These are phyloP conservation scores for Zostera marina DNA, from an alignment of 116 monocot species.

Conservation along the genomic window DNA sequence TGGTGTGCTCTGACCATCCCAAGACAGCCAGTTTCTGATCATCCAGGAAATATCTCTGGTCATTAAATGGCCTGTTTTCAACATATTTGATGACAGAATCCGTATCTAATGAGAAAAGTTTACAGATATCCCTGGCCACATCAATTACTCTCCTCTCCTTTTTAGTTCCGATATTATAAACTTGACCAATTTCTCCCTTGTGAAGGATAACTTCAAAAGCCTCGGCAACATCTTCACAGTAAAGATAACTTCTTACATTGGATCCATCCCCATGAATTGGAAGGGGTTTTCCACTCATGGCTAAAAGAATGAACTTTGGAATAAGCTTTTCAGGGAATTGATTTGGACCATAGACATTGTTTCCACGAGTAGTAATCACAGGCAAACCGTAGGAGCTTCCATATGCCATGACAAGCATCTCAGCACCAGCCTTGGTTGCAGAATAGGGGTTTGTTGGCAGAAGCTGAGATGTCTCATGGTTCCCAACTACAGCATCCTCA, in stretches of 20 bases:
- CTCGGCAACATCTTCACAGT: constrained; percentile 79
- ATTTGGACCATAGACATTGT: constrained; percentile 76
- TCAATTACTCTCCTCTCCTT: constrained; percentile 70
- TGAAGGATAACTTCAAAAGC: constrained; percentile 82
- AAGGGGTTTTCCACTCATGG: constrained; percentile 46
- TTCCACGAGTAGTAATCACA: constrained; percentile 66
- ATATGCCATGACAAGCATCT: constrained; percentile 92
- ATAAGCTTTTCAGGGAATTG: constrained; percentile 85
- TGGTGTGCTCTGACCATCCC: constrained; percentile 55
- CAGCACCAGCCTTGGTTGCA: constrained; percentile 74
- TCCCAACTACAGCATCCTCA: constrained; percentile 59
- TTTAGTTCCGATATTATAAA: constrained; percentile 73
- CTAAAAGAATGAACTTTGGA: constrained; percentile 64
- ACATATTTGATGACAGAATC: constrained; percentile 42
- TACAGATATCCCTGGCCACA: constrained; percentile 65
- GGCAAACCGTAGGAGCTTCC: constrained; percentile 70
- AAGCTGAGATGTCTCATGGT: constrained; percentile 75
- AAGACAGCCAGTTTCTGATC: constrained; percentile 62
- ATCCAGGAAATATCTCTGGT: constrained; percentile 68
- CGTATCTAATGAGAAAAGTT: constrained; percentile 40
- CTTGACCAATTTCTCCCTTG: constrained; percentile 65
- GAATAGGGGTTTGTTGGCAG: constrained; percentile 79
- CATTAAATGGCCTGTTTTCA: constrained; percentile 72
- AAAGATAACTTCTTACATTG: constrained; percentile 76
- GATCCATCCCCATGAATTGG: constrained; percentile 76